phyloP scores from a whole-genome alignment of 2,329 filamentous ascomycete species.

The Monosporascus sp. region DNA sequence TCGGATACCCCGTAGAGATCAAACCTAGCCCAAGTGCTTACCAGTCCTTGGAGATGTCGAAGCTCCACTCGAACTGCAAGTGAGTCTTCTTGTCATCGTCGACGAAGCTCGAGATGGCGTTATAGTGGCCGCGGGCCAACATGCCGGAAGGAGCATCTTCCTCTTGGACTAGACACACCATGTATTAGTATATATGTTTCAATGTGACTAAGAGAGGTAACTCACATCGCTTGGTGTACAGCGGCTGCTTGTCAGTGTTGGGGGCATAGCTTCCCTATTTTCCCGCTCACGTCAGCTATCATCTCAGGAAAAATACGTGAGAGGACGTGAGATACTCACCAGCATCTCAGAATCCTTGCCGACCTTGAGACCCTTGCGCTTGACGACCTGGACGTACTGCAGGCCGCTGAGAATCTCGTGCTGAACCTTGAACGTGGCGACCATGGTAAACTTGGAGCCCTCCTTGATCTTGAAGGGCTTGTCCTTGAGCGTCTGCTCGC shows the following conservation, averaged over 20 bases:
- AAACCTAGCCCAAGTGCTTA: conserved; percentile 32
- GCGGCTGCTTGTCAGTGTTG: conserved; percentile 79
- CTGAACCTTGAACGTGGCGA: conserved; percentile 89
- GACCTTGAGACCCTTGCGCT: conserved; percentile 78
- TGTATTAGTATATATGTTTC: background rate
- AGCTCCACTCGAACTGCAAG: conserved; percentile 90
- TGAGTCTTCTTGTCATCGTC: conserved; percentile 93
- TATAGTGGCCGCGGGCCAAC: conserved; percentile 85
- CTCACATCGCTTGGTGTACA: conserved; percentile 91
- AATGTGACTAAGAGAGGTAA: conserved; percentile 10
- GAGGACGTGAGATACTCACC: conserved; percentile 47
- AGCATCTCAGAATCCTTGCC: conserved; percentile 99
- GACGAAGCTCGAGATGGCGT: conserved; percentile 82
- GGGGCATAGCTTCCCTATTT: conserved; percentile 83
- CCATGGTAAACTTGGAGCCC: conserved; percentile 89
- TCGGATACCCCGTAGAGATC: no score
- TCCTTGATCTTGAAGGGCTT: conserved; percentile 98
- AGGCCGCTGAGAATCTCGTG: conserved; percentile 92
- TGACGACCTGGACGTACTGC: conserved; percentile 93
- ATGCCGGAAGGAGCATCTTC: conserved; percentile 92
- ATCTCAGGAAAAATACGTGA: background rate
- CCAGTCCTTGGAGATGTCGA: conserved; percentile 97
- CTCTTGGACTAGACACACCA: conserved; percentile 62
- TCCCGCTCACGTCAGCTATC: conserved; percentile 16
- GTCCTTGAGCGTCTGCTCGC: conserved; percentile 74